Evolutionary conservation across 805 yeast genomes (phyloP).

Genomic region (Wickerhamiella sergipiensis): DNA sequence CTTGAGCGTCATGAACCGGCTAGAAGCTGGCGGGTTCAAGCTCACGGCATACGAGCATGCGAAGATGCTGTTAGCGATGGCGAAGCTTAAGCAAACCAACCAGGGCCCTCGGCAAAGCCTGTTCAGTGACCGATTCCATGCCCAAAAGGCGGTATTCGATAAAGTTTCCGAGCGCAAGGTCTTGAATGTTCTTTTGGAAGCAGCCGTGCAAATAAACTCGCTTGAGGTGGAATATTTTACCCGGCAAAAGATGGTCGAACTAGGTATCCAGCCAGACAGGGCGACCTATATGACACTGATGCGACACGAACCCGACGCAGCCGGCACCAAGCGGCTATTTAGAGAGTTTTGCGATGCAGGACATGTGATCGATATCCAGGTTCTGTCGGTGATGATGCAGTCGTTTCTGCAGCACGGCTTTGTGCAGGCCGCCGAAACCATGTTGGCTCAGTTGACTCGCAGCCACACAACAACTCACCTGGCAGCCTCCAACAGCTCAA

Average conservation of each 20-base stretch:
- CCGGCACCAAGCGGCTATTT: slow-evolving; percentile 10
- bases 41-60: slow-evolving; percentile 22
- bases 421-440: slow-evolving; percentile 17
- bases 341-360: slow-evolving; percentile 12
- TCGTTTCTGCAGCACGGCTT: slow-evolving; percentile 16
- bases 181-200: slow-evolving; percentile 21
- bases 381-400: slow-evolving; percentile 17
- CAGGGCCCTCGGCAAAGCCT: slow-evolving; percentile 3
- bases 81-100: background rate
- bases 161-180: slow-evolving; percentile 12
- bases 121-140: slow-evolving; percentile 5
- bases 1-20: slow-evolving; percentile 14
- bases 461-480: background rate
- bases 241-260: slow-evolving; percentile 11
- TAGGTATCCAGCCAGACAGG: slow-evolving; percentile 21
- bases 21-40: slow-evolving; percentile 21
- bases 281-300: slow-evolving; percentile 20
- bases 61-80: slow-evolving; percentile 14
- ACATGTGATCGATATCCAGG: slow-evolving; percentile 18
- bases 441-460: slow-evolving; percentile 7
- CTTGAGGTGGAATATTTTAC: slow-evolving; percentile 11
- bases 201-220: slow-evolving; percentile 15
- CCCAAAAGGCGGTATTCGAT: slow-evolving; percentile 8
- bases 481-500: background rate
- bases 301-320: slow-evolving; percentile 8